phyloP scores from a whole-genome alignment of 106 monocot genomes.

The Dendrobium chrysotoxum region DNA sequence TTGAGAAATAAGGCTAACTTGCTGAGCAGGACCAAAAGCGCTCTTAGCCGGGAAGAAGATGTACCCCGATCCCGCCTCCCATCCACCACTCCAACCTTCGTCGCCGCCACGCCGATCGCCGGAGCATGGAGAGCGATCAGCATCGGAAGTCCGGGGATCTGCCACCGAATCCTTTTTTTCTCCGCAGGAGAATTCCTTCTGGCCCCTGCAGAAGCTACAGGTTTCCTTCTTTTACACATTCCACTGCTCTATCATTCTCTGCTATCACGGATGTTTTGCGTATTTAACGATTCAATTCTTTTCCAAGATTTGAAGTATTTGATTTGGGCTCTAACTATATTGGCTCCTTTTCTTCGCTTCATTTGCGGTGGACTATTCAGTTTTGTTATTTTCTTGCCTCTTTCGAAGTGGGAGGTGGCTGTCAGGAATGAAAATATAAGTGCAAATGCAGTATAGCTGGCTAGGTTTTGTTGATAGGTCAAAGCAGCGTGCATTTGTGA shows the following conservation, averaged over 20 bases:
- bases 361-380: not conserved
- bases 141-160: not conserved
- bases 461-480: not conserved
- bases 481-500: not conserved
- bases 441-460: not conserved
- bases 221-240: conserved; percentile 7
- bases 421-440: not conserved
- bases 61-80: not conserved
- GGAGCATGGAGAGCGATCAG: not conserved
- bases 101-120: not conserved
- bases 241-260: not conserved
- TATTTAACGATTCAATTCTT: too few relatives aligned
- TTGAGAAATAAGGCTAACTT: too few relatives aligned
- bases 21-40: not conserved
- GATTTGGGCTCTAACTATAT: not conserved
- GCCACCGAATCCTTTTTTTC: conserved; percentile 8
- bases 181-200: conserved; percentile 11
- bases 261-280: not conserved
- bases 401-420: not conserved
- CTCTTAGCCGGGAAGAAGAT: not conserved
- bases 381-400: not conserved
- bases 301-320: not conserved
- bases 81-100: not conserved
- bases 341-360: not conserved
- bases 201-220: conserved; percentile 28